Evolutionary conservation across 441 rosid species (phyloP).

Genomic region (Aquilaria agallochum): DNA sequence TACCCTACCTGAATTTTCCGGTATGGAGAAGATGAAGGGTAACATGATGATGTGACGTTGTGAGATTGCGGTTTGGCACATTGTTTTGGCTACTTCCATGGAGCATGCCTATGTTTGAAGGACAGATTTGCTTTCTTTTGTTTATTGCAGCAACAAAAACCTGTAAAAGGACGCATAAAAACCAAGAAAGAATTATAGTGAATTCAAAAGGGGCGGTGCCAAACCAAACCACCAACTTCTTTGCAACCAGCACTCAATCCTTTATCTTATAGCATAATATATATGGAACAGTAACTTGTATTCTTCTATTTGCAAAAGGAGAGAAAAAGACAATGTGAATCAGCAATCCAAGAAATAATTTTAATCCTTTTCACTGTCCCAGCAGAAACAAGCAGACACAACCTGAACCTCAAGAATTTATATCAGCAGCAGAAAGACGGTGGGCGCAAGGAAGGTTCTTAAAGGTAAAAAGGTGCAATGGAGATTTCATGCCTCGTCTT

Average conservation of each 20-base stretch:
- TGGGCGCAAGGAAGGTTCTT: too few species aligned
- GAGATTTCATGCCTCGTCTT: conserved; percentile 2
- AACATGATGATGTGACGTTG: conserved; percentile 12
- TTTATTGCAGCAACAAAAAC: conserved; percentile 50
- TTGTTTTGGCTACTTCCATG: conserved; percentile 29
- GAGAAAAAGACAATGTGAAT: background rate
- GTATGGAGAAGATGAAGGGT: conserved; percentile 42
- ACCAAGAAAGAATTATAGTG: background rate
- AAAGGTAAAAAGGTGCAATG: background rate
- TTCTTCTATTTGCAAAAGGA: too few species aligned
- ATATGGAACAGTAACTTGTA: too few species aligned
- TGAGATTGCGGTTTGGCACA: conserved; percentile 13
- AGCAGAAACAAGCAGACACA: background rate
- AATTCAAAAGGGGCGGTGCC: too few species aligned
- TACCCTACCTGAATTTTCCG: conserved; percentile 53
- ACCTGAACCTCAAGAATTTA: background rate
- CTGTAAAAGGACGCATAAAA: conserved; percentile 19
- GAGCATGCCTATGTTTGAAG: conserved; percentile 43
- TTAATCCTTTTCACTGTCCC: background rate
- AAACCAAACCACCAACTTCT: too few species aligned
- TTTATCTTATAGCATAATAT: too few species aligned
- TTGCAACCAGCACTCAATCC: too few species aligned
- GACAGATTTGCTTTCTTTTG: conserved; percentile 56
- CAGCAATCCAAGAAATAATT: conserved; percentile 4
- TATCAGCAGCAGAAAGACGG: too few species aligned